Evolutionary conservation across 1,284 basidiomycete genomes (phyloP), one percentile per base, ranked within the genome.

Genomic region (Anthracocystis walkeri): DNA sequence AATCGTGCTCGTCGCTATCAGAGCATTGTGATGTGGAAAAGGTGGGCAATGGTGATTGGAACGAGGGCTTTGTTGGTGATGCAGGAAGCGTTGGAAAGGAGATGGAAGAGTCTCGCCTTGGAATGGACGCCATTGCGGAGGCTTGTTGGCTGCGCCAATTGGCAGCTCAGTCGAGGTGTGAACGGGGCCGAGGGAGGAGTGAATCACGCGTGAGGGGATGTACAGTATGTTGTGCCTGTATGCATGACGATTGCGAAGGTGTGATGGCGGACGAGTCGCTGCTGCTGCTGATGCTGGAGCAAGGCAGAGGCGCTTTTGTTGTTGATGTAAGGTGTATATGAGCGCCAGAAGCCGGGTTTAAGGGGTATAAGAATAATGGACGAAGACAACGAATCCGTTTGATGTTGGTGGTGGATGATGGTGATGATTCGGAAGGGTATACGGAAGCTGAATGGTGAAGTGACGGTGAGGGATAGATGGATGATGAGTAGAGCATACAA

Each of bases 11-110:
- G 21, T 58, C 20, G 5, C 27, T 1, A 3, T 65, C 58, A 51
- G 21, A 58, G 55, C 59, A 62, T 53, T 65, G 63, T 7, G 62
- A 61, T 7, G 68, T 65, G 14, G 55, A 50, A 20, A 61, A 67
- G 31, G 64, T 58, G 7, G 65, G 65, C 14, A 65, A 23, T 8
- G 29, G 40, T n/a, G 66, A 18, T 12, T 62, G 42, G 10, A 48
- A 16, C 18, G 56, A 29, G 3, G 58, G 27, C 21, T 53, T 66
- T 6, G 46, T 27, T 10, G 72, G 72, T 16, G 73, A 75, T 33
- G 20, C 56, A 5, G 73, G 61, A 18, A 75, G 54, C 0, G 67
- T 67, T 1, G 73, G 67, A n/a, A 75, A 75, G 29, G 64, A 67
- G 50, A 75, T 71, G 60, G 73, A 64, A 3, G 69, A 75, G 33